Evolutionary conservation across 169 alveolate genomes (phyloP).

Genomic region (Plasmodium knowlesi): DNA sequence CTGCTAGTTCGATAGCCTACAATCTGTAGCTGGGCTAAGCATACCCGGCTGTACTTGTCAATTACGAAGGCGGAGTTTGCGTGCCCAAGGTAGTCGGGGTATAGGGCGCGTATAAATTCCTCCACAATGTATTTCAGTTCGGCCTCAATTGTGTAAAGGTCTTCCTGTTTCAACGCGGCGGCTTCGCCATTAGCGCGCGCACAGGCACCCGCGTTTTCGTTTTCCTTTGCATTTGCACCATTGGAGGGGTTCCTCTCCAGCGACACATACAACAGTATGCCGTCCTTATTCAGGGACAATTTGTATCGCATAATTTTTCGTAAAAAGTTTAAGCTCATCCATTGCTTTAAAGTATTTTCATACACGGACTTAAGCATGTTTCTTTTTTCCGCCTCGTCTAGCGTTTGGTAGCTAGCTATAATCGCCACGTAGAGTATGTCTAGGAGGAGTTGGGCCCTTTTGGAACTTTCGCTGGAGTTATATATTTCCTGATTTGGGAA

Average conservation of each 20-base stretch:
- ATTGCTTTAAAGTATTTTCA: slow-evolving; percentile 47
- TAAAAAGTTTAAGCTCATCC: slow-evolving; percentile 51
- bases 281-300: slow-evolving; percentile 23
- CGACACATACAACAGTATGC: slow-evolving; percentile 28
- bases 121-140: slow-evolving; percentile 1
- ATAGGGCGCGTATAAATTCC: not conserved
- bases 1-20: slow-evolving; percentile 33
- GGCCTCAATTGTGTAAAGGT: slow-evolving; percentile 1
- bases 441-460: slow-evolving; percentile 20
- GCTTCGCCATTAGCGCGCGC: not conserved
- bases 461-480: slow-evolving; percentile 6
- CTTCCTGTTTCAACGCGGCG: not conserved
- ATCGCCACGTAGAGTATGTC: slow-evolving; percentile 55
- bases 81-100: slow-evolving; percentile 27
- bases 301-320: slow-evolving; percentile 57
- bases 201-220: not conserved
- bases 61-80: slow-evolving; percentile 23
- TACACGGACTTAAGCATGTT: slow-evolving; percentile 27
- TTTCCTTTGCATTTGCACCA: not conserved
- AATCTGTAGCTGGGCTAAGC: slow-evolving; percentile 8
- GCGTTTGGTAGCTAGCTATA: slow-evolving; percentile 7
- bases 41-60: not conserved
- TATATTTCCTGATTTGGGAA: not conserved
- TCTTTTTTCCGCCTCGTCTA: slow-evolving; percentile 19
- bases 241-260: slow-evolving; percentile 4